phyloP scores from a whole-genome alignment of 768 basidiomycete genomes.

The Tricholoma furcatifolium region DNA sequence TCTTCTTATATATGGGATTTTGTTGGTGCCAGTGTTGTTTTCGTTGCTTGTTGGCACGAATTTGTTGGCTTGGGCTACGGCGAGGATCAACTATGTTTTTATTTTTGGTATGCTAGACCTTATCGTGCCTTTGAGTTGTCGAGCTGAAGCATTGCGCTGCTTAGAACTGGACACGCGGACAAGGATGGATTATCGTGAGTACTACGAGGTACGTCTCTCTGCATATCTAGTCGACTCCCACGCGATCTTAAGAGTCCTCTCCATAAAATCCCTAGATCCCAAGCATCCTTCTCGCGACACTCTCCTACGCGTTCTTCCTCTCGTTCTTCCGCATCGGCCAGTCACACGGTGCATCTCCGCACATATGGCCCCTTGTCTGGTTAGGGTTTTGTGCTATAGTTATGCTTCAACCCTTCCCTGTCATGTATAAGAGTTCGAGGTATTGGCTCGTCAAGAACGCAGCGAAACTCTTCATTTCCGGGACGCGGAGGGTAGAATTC shows the following conservation, averaged over 20 bases:
- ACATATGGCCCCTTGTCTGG: conserved; percentile 83
- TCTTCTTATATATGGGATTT: conserved; percentile 73
- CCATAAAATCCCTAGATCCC: no score
- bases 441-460: conserved; percentile 79
- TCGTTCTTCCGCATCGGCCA: conserved; percentile 68
- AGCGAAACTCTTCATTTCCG: conserved; percentile 64
- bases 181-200: conserved; percentile 76
- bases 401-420: conserved; percentile 74
- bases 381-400: conserved; percentile 56
- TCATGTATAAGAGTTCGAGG: conserved; percentile 61
- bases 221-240: no score
- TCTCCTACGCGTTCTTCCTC: conserved; percentile 83
- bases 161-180: conserved; percentile 70
- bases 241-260: no score
- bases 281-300: conserved; percentile 68
- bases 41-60: conserved; percentile 81
- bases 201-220: conserved; percentile 49
- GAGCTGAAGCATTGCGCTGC: not conserved
- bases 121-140: conserved; percentile 11
- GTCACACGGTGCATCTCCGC: conserved; percentile 50
- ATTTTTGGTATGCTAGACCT: conserved; percentile 65
- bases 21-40: conserved; percentile 76
- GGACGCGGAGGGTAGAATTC: conserved; percentile 78
- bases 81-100: conserved; percentile 91
- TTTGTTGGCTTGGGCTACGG: conserved; percentile 68